Evolutionary conservation across 768 basidiomycete species (phyloP), one percentile per base, ranked within the genome.

Genomic region (Mycena kentingensis): DNA sequence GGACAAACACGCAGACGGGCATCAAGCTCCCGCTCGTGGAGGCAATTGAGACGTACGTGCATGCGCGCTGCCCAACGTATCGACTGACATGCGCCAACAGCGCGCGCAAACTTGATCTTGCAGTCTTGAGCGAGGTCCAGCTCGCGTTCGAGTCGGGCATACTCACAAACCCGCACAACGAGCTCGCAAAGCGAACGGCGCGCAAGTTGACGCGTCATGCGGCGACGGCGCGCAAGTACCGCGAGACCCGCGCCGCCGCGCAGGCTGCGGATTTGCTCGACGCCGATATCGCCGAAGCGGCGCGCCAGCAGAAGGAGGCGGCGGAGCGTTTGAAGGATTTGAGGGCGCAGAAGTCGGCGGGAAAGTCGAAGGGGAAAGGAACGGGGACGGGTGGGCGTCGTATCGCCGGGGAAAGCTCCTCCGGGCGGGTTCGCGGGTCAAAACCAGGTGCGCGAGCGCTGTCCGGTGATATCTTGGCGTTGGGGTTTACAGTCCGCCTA

Each of bases 1-100:
- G 54, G 55, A 64, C 63, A 1, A 62, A 62, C 29, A 45, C 21
- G 12, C 52, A 58, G 12, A 64, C 55, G 1, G 58, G 63, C 15
- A 60, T 54, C 19, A 46, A 49, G 24, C 55, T 56, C 6, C 39
- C 63, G 12, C 45, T 56, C 21, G 46, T 64, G 21, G 63, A 64
- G 28, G 63, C 53, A 2, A 54, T 62, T 24, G 46, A 26, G 19
- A 26, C 18, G 39, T 38, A 8, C 28, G 16, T 46, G 7, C 8
- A 24, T 5, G 44, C 24, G n/a, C n/a, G n/a, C n/a, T n/a, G n/a
- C n/a, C 21, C 28, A 24, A 24, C 24, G 12, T 27, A 19, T n/a
- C n/a, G n/a, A n/a, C 24, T 27, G 8, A 25, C 7, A 10, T 42
- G 6, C 26, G 7, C 24, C 12, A 5, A 25, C n/a, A 42, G 41